Percentiles rank a stretch among this genome's conserved stretches.
phyloP scores from a whole-genome alignment of 108 stramenopile species.

The Pseudonitzschia pungens region DNA sequence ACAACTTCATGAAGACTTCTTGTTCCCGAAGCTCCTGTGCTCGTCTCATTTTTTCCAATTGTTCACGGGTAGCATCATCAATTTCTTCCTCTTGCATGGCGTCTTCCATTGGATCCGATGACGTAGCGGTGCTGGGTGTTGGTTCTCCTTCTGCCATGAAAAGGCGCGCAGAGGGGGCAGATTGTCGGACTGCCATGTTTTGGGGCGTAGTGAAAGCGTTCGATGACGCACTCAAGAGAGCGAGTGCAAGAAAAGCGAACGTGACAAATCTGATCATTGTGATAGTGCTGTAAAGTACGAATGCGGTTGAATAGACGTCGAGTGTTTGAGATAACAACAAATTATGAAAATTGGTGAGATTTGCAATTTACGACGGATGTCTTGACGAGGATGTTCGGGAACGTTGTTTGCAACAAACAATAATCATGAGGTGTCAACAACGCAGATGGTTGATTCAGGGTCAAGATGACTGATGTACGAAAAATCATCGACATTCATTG shows the following conservation, averaged over 20 bases:
- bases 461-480: too few relatives aligned
- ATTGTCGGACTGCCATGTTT: slow-evolving; percentile 1
- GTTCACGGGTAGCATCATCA: slow-evolving; percentile 48
- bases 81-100: slow-evolving; percentile 37
- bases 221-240: background rate
- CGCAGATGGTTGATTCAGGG: too few relatives aligned
- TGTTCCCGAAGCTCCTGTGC: slow-evolving; percentile 82
- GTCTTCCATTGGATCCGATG: slow-evolving; percentile 32
- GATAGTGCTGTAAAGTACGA: background rate
- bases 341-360: too few relatives aligned
- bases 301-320: too few relatives aligned
- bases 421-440: too few relatives aligned
- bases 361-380: too few relatives aligned
- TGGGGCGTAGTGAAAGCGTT: background rate
- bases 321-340: too few relatives aligned
- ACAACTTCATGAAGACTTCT: slow-evolving; percentile 90
- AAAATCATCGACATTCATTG: too few relatives aligned
- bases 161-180: background rate
- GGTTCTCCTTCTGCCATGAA: slow-evolving; percentile 4
- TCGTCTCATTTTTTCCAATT: slow-evolving; percentile 55
- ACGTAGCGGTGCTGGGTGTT: background rate
- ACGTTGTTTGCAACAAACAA: too few relatives aligned
- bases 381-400: too few relatives aligned
- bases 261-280: background rate
- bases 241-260: background rate